Evolutionary conservation across 257 asterid genomes (phyloP).

Genomic region (Cynanchum wilfordii): DNA sequence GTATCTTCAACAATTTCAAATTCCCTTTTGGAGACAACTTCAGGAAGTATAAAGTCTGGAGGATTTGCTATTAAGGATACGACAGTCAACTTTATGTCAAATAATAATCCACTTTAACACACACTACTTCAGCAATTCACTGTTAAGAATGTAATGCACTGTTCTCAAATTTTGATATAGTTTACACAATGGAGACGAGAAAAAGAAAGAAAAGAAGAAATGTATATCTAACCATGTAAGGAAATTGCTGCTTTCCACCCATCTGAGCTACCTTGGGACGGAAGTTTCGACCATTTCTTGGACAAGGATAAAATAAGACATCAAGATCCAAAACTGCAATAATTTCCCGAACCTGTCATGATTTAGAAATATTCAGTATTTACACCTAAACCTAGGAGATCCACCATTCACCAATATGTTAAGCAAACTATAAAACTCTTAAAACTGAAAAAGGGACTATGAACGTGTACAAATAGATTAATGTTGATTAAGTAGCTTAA

Average conservation of each 20-base stretch:
- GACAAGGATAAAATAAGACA: slow-evolving; percentile 87
- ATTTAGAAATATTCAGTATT: slow-evolving; percentile 1
- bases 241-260: slow-evolving; percentile 87
- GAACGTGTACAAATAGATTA: neutral
- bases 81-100: neutral
- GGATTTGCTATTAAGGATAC: neutral
- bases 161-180: neutral
- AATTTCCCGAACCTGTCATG: slow-evolving; percentile 80
- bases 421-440: neutral
- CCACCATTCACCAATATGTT: neutral
- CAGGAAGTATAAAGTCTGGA: neutral
- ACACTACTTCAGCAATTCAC: neutral
- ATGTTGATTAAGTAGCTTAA: neutral
- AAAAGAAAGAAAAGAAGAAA: slow-evolving; percentile 10
- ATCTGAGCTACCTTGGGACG: slow-evolving; percentile 71
- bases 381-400: neutral
- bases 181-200: neutral
- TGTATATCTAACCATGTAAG: slow-evolving; percentile 63
- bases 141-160: neutral
- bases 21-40: neutral
- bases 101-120: neutral
- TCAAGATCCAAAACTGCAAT: slow-evolving; percentile 84
- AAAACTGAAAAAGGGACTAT: neutral
- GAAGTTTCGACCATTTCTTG: slow-evolving; percentile 82
- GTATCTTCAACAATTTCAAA: neutral